Percentiles rank a stretch among this genome's conserved stretches.
Evolutionary conservation across 768 basidiomycete species (phyloP).

Genomic region (Solioccasus polychromus): DNA sequence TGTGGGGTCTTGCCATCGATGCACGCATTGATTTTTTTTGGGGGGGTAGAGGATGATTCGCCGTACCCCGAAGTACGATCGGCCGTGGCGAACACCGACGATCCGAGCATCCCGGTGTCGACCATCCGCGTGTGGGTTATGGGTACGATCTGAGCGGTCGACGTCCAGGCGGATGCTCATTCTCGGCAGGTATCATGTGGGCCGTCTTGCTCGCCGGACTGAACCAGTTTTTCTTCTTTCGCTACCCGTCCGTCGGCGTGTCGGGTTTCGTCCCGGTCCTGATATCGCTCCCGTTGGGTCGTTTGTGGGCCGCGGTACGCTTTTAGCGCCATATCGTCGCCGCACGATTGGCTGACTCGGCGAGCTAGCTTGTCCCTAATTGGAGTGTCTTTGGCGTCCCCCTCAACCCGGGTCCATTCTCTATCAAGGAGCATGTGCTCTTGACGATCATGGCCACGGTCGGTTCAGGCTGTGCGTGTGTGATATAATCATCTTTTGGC

Average conservation of each 20-base stretch:
- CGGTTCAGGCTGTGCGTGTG: conserved; percentile 28
- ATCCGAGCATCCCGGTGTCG: conserved; percentile 57
- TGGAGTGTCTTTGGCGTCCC: conserved; percentile 54
- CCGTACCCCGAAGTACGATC: conserved; percentile 83
- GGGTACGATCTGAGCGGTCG: conserved; percentile 27
- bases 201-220: conserved; percentile 64
- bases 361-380: conserved; percentile 43
- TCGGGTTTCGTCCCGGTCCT: conserved; percentile 64
- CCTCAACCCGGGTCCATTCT: conserved; percentile 73
- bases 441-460: conserved; percentile 67
- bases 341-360: background rate
- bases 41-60: conserved; percentile 59
- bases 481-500: background rate
- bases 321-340: background rate
- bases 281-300: conserved; percentile 65
- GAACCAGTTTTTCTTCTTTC: conserved; percentile 78
- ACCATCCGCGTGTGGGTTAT: conserved; percentile 61
- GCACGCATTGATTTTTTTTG: conserved; percentile 13
- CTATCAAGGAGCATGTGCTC: conserved; percentile 70
- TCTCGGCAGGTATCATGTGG: conserved; percentile 37
- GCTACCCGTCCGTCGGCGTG: conserved; percentile 50
- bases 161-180: background rate
- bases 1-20: background rate
- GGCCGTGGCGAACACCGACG: conserved; percentile 73
- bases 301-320: conserved; percentile 52